Evolutionary conservation across 768 basidiomycete species (phyloP).

Genomic region (Crassisporium funariophilum): DNA sequence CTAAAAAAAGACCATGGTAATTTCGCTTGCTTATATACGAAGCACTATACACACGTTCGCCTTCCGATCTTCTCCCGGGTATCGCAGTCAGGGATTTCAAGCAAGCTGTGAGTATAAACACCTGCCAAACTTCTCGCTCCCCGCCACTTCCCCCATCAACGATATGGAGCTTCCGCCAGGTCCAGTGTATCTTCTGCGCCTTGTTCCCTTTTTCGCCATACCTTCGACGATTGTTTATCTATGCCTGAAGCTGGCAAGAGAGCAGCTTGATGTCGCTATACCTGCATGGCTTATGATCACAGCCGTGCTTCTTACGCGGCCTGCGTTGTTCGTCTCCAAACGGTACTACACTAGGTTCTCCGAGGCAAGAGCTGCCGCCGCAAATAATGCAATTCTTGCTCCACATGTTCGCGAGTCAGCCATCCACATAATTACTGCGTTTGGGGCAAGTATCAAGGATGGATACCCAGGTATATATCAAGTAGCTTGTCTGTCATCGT

Average conservation of each 20-base stretch:
- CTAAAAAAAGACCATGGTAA: too few relatives aligned
- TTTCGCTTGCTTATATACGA: too few relatives aligned
- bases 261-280: not conserved
- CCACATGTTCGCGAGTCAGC: constrained; percentile 12
- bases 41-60: too few relatives aligned
- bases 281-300: constrained; percentile 7
- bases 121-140: not conserved
- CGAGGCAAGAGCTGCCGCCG: constrained; percentile 9
- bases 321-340: constrained; percentile 1
- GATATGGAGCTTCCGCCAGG: constrained; percentile 17
- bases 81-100: too few relatives aligned
- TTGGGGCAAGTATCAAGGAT: constrained; percentile 18
- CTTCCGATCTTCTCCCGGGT: too few relatives aligned
- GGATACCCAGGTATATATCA: constrained; percentile 35
- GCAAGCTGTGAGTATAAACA: too few relatives aligned
- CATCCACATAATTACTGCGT: constrained; percentile 6
- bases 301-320: constrained; percentile 9
- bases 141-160: not conserved
- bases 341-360: constrained; percentile 4
- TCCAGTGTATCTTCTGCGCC: constrained; percentile 7
- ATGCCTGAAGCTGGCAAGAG: constrained; percentile 3
- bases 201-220: constrained; percentile 10
- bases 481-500: not conserved
- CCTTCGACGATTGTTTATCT: constrained; percentile 12
- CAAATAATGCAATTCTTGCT: constrained; percentile 12